Conservation (phyloP, 352 stramenopile species). For the Phytophthora litchii region DNA sequence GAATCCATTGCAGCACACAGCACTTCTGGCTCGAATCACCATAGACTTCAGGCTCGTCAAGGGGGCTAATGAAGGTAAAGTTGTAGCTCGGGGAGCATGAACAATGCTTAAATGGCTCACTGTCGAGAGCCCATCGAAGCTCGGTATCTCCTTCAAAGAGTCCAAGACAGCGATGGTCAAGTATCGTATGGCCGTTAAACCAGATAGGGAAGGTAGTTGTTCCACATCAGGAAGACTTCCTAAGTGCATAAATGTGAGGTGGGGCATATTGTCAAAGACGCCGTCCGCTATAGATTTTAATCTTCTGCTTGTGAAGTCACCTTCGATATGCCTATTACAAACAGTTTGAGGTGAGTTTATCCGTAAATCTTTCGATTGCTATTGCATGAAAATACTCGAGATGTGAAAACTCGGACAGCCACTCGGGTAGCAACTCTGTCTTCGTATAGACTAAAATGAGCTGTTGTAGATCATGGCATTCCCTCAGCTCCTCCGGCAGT, state of each 20-base stretch:
- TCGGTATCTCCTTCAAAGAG: constrained; percentile 26
- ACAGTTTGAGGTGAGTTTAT: not conserved
- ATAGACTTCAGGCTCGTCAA: constrained; percentile 26
- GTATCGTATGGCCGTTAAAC: constrained; percentile 37
- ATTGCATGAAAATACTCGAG: constrained; percentile 42
- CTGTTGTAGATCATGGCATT: constrained; percentile 43
- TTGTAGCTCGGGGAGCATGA: constrained; percentile 13
- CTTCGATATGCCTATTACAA: constrained; percentile 34
- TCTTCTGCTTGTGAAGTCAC: constrained; percentile 35
- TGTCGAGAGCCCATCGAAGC: constrained; percentile 26
- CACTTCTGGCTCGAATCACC: constrained; percentile 23
- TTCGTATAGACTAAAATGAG: constrained; percentile 51
- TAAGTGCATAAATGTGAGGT: constrained; percentile 44
- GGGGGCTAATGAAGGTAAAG: constrained; percentile 25
- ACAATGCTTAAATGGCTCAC: constrained; percentile 29
- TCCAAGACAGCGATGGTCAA: constrained; percentile 32
- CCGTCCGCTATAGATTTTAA: constrained; percentile 20
- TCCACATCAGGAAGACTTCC: constrained; percentile 31
- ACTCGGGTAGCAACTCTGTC: constrained; percentile 25
- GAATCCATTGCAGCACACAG: constrained; percentile 46
- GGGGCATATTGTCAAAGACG: constrained; percentile 41
- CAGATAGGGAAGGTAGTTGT: constrained; percentile 37
- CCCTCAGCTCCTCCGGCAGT: constrained; percentile 38
- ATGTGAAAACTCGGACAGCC: constrained; percentile 31
- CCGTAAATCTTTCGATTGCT: too few relatives aligned